These are phyloP conservation scores for Coniochaeta prunicola DNA, from an alignment of 2,329 filamentous ascomycete genomes.

Conservation along the genomic window DNA sequence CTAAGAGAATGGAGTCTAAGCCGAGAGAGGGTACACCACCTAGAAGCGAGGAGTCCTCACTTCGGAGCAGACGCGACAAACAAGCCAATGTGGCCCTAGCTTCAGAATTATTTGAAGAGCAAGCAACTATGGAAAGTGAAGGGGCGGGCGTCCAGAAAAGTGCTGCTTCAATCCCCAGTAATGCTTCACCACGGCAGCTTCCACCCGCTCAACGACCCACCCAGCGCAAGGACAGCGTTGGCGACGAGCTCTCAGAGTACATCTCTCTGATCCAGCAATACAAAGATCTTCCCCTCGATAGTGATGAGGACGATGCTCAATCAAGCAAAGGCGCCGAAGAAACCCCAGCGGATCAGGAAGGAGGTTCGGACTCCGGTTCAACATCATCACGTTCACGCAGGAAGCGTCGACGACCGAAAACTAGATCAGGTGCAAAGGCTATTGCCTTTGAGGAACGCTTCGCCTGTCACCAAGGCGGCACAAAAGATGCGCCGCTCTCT, in stretches of 20 bases:
- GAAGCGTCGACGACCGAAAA: conserved; percentile 7
- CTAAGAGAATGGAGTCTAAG: conserved; percentile 28
- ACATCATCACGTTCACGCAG: not conserved
- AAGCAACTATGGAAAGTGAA: not conserved
- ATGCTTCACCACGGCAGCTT: not conserved
- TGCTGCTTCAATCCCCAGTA: not conserved
- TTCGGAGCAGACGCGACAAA: not conserved
- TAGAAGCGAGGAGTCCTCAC: conserved; percentile 9
- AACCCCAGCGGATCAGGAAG: not conserved
- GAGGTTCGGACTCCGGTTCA: conserved; percentile 12
- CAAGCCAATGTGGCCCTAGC: not conserved
- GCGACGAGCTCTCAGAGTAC: conserved; percentile 55
- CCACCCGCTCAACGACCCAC: not conserved
- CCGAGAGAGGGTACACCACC: conserved; percentile 23
- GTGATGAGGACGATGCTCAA: conserved; percentile 32
- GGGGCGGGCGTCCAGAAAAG: too few relatives aligned
- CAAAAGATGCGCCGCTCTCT: conserved; percentile 27
- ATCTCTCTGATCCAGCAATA: conserved; percentile 57
- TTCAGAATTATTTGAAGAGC: not conserved
- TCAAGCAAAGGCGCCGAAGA: conserved; percentile 11
- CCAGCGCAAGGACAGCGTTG: not conserved
- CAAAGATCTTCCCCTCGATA: conserved; percentile 49
- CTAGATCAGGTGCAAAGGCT: conserved; percentile 16
- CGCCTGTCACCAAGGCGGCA: conserved; percentile 46
- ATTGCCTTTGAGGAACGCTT: conserved; percentile 40